Conservation (phyloP, 164 flowering plant species). For the Nymphaea thermarum region DNA sequence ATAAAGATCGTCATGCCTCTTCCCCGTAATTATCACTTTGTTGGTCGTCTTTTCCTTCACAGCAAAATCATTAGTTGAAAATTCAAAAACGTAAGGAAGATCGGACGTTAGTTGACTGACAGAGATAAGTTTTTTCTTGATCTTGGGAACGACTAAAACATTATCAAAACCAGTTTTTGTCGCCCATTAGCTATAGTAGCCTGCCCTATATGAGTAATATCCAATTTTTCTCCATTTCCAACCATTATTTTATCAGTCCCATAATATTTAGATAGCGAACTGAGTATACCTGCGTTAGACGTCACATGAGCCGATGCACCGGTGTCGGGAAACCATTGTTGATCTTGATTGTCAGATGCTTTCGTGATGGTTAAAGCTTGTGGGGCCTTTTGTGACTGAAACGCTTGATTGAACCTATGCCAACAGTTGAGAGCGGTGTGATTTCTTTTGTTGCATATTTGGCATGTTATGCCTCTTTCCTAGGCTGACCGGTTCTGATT, state of each 20-base stretch:
- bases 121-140: background rate
- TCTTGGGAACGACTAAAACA: slow-evolving; percentile 1
- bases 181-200: background rate
- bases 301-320: background rate
- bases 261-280: background rate
- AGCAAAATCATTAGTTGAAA: background rate
- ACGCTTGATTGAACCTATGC: slow-evolving; percentile 1
- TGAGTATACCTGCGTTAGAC: background rate
- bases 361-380: background rate
- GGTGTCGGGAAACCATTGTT: background rate
- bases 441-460: background rate
- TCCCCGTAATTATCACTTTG: background rate
- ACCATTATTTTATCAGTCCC: background rate
- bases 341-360: background rate
- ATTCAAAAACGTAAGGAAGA: background rate
- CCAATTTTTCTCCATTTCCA: background rate
- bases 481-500: no score
- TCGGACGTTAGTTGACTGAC: background rate
- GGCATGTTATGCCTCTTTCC: background rate
- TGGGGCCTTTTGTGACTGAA: background rate
- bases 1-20: background rate
- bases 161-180: background rate
- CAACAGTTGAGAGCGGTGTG: background rate
- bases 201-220: background rate
- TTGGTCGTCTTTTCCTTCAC: background rate